Base-by-base conservation (phyloP, 2,329 filamentous ascomycete species). In the Fusarium sp. region DNA sequence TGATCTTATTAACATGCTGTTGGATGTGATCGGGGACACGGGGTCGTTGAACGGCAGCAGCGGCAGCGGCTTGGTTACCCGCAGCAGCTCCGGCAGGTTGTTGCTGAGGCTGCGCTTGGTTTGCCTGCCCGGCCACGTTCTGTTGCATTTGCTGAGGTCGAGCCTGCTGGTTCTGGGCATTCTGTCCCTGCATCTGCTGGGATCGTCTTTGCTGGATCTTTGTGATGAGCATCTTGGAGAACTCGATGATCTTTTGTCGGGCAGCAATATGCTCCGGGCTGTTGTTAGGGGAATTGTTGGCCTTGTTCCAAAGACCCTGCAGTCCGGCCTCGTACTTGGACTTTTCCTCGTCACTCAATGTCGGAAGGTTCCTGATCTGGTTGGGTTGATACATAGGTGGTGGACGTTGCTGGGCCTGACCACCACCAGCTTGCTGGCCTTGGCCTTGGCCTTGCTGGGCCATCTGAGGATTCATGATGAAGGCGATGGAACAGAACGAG, bases 311-410 rank as follows among this genome's bases (percentile, higher is more conserved):
- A 1, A 91, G 80, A 3, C 80, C 75, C 13, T 83, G 81, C 1
- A 91, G 80, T 2, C 89, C 89, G 4, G 82, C 79, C 71, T 90
- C 88, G 71, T 90, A 91, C 72, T 89, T 89, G 4, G 73, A 73
- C 73, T 87, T 89, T 61, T 91, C 89, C 3, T 86, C 83, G 2
- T 86, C 81, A 30, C 81, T 85, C 5, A 91, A 81, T 41, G 85
- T 83, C 4, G 81, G 81, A 6, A 90, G 81, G 9, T 69, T 81
- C 37, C 84, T 83, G 77, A 90, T 89, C 56, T 86, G 83, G 38
- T 84, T 83, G 1, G 88, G 86, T 37, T 83, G 81, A 37, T 86
- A 87, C 79, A 88, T 84, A 3, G 82, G 81, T 4, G 78, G 74
- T 13, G 75, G 77, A 12, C 76, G 77, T 27, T 69, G 64, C 26